Percentiles rank a stretch among this genome's conserved stretches.
These are phyloP conservation scores for Favolaschia claudopus DNA, from an alignment of 768 basidiomycete genomes.

Conservation along the genomic window DNA sequence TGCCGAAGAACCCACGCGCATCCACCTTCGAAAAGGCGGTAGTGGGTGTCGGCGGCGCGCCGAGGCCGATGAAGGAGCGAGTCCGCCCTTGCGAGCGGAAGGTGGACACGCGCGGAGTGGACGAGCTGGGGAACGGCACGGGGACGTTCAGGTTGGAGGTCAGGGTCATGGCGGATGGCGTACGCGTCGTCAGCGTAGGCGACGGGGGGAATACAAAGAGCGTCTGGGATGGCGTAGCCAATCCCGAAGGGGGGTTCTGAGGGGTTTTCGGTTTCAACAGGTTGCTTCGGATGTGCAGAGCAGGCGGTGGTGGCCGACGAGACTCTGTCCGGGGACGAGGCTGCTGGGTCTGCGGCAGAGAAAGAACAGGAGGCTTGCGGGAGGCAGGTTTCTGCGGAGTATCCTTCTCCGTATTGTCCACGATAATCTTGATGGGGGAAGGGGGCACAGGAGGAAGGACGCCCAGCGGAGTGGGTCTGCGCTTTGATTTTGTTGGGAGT, in stretches of 20 bases:
- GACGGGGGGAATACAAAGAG: slow-evolving; percentile 90
- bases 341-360: slow-evolving; percentile 44
- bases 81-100: slow-evolving; percentile 72
- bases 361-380: slow-evolving; percentile 29
- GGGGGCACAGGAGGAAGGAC: slow-evolving; percentile 76
- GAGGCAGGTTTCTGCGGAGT: slow-evolving; percentile 26
- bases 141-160: slow-evolving; percentile 61
- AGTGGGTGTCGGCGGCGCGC: slow-evolving; percentile 74
- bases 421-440: slow-evolving; percentile 68
- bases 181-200: slow-evolving; percentile 62
- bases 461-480: slow-evolving; percentile 67
- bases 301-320: slow-evolving; percentile 61
- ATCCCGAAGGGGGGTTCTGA: slow-evolving; percentile 33
- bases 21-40: slow-evolving; percentile 86
- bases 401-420: slow-evolving; percentile 36
- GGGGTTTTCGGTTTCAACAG: slow-evolving; percentile 42
- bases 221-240: slow-evolving; percentile 77
- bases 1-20: slow-evolving; percentile 79
- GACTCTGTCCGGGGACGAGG: slow-evolving; percentile 62
- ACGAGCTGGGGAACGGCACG: slow-evolving; percentile 56
- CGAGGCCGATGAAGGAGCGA: slow-evolving; percentile 77
- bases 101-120: slow-evolving; percentile 75
- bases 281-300: slow-evolving; percentile 58
- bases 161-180: slow-evolving; percentile 84
- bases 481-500: slow-evolving; percentile 54